Percentiles rank a stretch among this genome's conserved stretches.
These are phyloP conservation scores for Crithidia fasciculata DNA, from an alignment of 208 protist genomes.

Conservation along the genomic window DNA sequence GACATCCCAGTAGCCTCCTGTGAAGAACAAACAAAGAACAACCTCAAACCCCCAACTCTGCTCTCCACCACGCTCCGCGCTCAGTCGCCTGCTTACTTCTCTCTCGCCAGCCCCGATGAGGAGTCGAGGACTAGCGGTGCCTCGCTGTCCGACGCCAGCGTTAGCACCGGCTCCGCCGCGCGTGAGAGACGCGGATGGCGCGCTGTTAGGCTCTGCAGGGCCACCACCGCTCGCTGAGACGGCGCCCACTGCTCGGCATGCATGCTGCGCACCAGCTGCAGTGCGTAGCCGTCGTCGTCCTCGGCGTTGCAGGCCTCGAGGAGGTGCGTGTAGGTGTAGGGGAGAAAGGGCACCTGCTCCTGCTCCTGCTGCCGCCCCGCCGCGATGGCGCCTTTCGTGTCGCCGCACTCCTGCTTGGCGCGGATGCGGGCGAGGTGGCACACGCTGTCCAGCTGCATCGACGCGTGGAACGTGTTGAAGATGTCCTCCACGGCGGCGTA, in stretches of 20 bases:
- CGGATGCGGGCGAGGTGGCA: constrained; percentile 82
- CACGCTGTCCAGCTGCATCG: constrained; percentile 79
- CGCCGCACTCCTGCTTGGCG: constrained; percentile 44
- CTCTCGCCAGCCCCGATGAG: no score
- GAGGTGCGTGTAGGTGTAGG: constrained; percentile 70
- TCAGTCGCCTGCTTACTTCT: no score
- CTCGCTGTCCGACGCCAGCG: background rate
- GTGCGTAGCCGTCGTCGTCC: constrained; percentile 55
- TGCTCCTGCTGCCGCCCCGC: constrained; percentile 60
- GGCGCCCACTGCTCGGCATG: constrained; percentile 60
- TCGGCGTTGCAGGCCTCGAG: constrained; percentile 57
- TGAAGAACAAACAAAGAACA: no score
- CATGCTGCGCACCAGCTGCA: constrained; percentile 67
- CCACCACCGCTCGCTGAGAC: constrained; percentile 29
- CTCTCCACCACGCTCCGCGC: no score
- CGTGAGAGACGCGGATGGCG: constrained; percentile 31
- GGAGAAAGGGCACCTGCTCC: constrained; percentile 67
- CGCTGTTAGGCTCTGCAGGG: constrained; percentile 35
- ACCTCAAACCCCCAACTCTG: no score
- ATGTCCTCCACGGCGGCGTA: constrained; percentile 52
- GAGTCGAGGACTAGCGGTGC: constrained; percentile 5
- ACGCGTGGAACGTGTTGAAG: constrained; percentile 50
- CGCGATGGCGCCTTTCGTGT: constrained; percentile 41
- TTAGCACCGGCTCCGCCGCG: constrained; percentile 13
- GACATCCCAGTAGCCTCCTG: no score